Base-by-base conservation (phyloP, 768 basidiomycete genomes). In the Calvatia gigantea region DNA sequence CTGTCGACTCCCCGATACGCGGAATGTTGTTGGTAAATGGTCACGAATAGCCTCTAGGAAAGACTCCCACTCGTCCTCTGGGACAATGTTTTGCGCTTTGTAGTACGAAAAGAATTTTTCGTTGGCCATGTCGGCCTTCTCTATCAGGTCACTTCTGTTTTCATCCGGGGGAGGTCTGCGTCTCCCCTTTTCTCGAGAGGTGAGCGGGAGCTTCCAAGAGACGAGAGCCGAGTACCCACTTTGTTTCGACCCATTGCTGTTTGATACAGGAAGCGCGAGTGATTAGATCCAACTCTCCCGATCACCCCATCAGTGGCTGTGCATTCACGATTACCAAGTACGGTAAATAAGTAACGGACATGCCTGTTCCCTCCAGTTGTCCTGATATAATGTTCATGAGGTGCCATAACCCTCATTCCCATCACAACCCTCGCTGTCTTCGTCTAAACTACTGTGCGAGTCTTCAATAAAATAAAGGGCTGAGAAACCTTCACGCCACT, bases 11-110 rank as follows among this genome's bases (percentile, higher is more conserved):
- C 94, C 92, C 0, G 94, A 87, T 15, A 99, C 86, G 37, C 97
- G 80, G 69, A 99, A 99, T 0, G 95, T 97, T 0, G 93, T 96
- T 3, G 97, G 97, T 37, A 98, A 74, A 33, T 91, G 89, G 25
- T 74, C 74, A 39, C 82, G 79, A 54, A 96, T 67, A 0, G 80
- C 68, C 4, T 81, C 77, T 60, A 94, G 70, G 57, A 98, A 89
- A 1, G 60, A 45, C 0, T 84, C 78, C 91, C 93, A 98, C 67
- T 98, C 91, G 1, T 83, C 80, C 0, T 86, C 84, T 1, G 84
- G 73, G 3, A 97, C 71, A 42, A 96, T 84, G 12, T 80, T 76
- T 69, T 97, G 95, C 0, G 84, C 79, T 64, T 79, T 77, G 71
- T 91, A 91, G 67, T 91, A 91, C 6, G 72, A 70, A 47, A 74